Evolutionary conservation across 2,329 filamentous ascomycete species (phyloP), one percentile per base, ranked within the genome.

Genomic region (Calonectria pseudoturangicola): DNA sequence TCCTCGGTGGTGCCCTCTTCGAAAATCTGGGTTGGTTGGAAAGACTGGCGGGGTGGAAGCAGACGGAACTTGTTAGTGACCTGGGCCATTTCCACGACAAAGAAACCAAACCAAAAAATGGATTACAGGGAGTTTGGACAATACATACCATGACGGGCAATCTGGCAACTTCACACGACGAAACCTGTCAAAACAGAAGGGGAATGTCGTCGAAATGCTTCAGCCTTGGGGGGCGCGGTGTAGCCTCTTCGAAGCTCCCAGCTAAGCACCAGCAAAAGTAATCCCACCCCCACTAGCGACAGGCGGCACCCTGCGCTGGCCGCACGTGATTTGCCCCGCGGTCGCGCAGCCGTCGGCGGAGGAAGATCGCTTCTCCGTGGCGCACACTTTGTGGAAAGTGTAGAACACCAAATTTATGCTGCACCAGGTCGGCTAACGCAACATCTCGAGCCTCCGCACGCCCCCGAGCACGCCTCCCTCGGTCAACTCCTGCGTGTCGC

Each of bases 1-100:
- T 98, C 96, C 87, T 98, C 95, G 71, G 94, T 97, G 79, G 97
- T 97, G 84, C 97, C 96, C 86, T 98, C 95, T 82, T 95, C 95
- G 87, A 98, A 98, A 89, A 98, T 98, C 87, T 98, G 96, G 76
- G 95, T 98, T 82, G 96, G 96, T 87, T 95, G 97, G 85, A 93
- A 93, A 79, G 91, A 93, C 84, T 85, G 74, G 76, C 70, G 67
- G 72, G 75, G 87, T 79, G 75, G 72, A 68, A 75, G 27, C 58
- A 16, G 48, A 72, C 56, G 25, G 65, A 62, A 75, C 63, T 25
- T 65, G 72, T 81, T 74, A 81, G 76, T 72, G 76, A 43, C 54
- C 70, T 62, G 15, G 28, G 21, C 66, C 48, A 50, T 60, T 21
- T 51, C 9, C 39, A 48, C 21, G 56, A 36, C 43, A 56, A 43